phyloP scores from a whole-genome alignment of 208 protist genomes.

The Balamuthia mandrillaris region DNA sequence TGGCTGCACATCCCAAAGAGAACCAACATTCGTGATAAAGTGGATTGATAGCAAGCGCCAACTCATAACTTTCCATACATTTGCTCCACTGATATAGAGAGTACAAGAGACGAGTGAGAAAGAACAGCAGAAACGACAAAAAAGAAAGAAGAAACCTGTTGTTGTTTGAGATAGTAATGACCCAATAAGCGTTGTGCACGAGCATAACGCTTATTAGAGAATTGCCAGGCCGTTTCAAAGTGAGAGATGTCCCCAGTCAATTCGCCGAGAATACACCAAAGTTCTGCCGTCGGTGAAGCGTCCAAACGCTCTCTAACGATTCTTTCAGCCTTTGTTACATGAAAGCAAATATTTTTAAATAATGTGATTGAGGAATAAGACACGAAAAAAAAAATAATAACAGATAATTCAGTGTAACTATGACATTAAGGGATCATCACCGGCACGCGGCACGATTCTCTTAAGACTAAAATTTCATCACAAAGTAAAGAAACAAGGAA shows the following conservation, averaged over 20 bases:
- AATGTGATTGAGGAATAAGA: neutral
- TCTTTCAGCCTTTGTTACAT: slow-evolving; percentile 45
- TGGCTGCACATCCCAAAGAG: slow-evolving; percentile 58
- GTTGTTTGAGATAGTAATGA: slow-evolving; percentile 6
- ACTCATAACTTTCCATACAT: slow-evolving; percentile 10
- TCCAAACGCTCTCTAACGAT: slow-evolving; percentile 30
- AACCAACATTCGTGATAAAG: slow-evolving; percentile 63
- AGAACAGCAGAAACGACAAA: neutral
- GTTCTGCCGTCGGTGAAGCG: slow-evolving; percentile 47
- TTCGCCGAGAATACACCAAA: slow-evolving; percentile 66
- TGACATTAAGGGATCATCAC: too few species aligned
- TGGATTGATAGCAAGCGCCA: slow-evolving; percentile 62
- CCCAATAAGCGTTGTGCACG: slow-evolving; percentile 54
- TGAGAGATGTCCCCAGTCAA: slow-evolving; percentile 34
- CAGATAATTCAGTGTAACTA: too few species aligned
- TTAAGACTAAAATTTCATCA: neutral
- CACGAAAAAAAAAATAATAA: too few species aligned
- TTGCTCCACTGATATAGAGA: slow-evolving; percentile 22
- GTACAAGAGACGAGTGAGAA: neutral
- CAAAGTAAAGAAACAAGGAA: neutral
- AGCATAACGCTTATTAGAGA: slow-evolving; percentile 47
- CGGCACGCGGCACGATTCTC: neutral
- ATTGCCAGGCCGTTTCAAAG: slow-evolving; percentile 59
- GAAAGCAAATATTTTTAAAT: neutral
- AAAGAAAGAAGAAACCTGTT: slow-evolving; percentile 1